Base-by-base conservation (phyloP, 2,329 filamentous ascomycete genomes). In the Exophiala sp. region DNA sequence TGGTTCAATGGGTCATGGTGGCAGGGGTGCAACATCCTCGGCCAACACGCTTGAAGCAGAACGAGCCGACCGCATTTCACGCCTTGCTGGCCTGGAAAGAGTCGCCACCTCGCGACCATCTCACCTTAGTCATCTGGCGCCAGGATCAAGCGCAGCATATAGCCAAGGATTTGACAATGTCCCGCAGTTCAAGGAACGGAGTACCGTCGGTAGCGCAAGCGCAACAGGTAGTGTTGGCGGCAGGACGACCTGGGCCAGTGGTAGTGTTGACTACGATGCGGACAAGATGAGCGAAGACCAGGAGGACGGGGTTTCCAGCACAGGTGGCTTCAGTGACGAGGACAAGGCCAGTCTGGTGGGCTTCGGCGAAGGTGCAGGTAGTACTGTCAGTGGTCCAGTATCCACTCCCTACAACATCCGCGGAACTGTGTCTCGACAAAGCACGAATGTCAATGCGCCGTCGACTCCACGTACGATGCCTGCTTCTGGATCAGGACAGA, bases 11-110 rank as follows among this genome's bases (percentile, higher is more conserved):
- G 92, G 92, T 60, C 82, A 83, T 47, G 81, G 64, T 75, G 83
- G 65, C 78, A 81, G 63, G 75, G 80, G 62, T 72, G 77, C 76
- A n/a, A 69, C 69, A 34, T 71, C 82, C 5, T 87, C 85, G 16
- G 82, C 83, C 50, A 87, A 82, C 62, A 92, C 87, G 65, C 84
- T 94, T 57, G 91, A 96, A 65, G 91, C 91, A 59, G 91, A 96
- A 71, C 89, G 91, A 63, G 91, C 90, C 59, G 91, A 96, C 72
- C 91, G 92, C 66, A 96, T 97, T 71, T 96, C 91, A 40, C 91
- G 92, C 47, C 84, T 96, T 18, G 89, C 91, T 10, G 92, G 92
- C n/a, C 82, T 96, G 35, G 91, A 95, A 70, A 85, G 89, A 52
- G 86, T 96, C 53, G 86, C 88, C 12, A 88, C 89, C n/a, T 79